Percentiles rank a stretch among this genome's conserved stretches.
Conservation (phyloP, 2,329 filamentous ascomycete species). For the Colletotrichum destructivum region DNA sequence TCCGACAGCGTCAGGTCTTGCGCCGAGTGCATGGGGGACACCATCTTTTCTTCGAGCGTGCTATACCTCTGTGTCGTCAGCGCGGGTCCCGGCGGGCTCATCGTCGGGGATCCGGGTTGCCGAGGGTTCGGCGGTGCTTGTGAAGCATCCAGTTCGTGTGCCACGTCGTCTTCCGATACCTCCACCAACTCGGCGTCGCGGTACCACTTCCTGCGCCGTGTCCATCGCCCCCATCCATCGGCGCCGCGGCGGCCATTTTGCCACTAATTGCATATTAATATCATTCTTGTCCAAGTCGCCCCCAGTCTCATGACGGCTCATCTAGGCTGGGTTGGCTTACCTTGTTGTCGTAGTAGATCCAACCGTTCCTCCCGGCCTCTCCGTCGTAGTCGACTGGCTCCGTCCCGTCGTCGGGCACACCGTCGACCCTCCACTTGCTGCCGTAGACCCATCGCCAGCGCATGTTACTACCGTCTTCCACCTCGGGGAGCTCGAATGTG, state of each 20-base stretch:
- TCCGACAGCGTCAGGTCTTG: slow-evolving; percentile 37
- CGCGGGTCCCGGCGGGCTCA: slow-evolving; percentile 34
- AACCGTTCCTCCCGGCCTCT: slow-evolving; percentile 79
- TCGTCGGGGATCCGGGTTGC: slow-evolving; percentile 26
- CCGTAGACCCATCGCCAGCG: slow-evolving; percentile 85
- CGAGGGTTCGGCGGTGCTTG: slow-evolving; percentile 19
- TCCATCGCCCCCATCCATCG: slow-evolving; percentile 96
- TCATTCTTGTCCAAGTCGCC: neutral
- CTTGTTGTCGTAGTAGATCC: slow-evolving; percentile 99
- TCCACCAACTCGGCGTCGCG: slow-evolving; percentile 97
- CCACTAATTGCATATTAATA: slow-evolving; percentile 72
- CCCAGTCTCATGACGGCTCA: too few relatives aligned
- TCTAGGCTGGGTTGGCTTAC: slow-evolving; percentile 59
- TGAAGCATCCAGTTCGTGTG: slow-evolving; percentile 40
- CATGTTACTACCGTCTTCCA: slow-evolving; percentile 72
- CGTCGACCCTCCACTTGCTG: slow-evolving; percentile 90
- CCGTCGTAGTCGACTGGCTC: slow-evolving; percentile 67
- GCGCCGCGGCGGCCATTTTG: slow-evolving; percentile 85
- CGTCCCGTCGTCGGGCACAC: slow-evolving; percentile 69
- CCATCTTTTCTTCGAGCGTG: slow-evolving; percentile 56
- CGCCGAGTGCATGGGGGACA: slow-evolving; percentile 49
- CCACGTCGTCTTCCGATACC: slow-evolving; percentile 57
- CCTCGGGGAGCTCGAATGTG: slow-evolving; percentile 73
- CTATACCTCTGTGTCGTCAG: slow-evolving; percentile 51
- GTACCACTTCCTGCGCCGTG: slow-evolving; percentile 93